These are phyloP conservation scores for Panus rudis DNA, from an alignment of 768 basidiomycete genomes.

Conservation along the genomic window DNA sequence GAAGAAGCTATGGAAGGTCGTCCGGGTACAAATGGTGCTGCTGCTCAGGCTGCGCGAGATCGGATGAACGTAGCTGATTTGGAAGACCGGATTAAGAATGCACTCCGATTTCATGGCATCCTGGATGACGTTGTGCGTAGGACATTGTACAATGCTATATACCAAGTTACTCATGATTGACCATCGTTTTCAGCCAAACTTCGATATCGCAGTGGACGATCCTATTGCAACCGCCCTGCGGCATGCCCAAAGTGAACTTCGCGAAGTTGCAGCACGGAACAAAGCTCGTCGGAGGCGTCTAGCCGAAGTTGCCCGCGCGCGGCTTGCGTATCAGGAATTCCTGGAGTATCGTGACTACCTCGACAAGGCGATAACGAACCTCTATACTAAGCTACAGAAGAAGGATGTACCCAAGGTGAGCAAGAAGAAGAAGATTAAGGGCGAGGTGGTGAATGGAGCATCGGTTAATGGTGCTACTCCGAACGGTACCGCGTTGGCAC, in stretches of 20 bases:
- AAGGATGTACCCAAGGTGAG: conserved; percentile 65
- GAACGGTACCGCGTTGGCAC: conserved; percentile 28
- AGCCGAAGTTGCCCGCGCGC: conserved; percentile 69
- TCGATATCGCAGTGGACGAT: conserved; percentile 78
- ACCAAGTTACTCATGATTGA: not conserved
- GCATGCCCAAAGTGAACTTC: conserved; percentile 78
- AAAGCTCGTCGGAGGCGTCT: conserved; percentile 75
- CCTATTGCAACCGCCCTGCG: conserved; percentile 88
- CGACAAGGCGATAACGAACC: conserved; percentile 72
- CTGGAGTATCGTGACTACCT: conserved; percentile 76
- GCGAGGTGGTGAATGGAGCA: conserved; percentile 26
- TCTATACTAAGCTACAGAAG: conserved; percentile 78
- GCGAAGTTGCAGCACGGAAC: conserved; percentile 72
- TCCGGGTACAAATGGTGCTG: conserved; percentile 61
- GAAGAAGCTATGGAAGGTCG: conserved; percentile 82
- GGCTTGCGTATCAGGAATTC: conserved; percentile 90
- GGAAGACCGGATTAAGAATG: conserved; percentile 68
- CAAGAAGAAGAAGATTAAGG: conserved; percentile 67
- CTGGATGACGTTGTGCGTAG: conserved; percentile 60
- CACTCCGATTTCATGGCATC: conserved; percentile 70
- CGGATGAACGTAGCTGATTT: conserved; percentile 74
- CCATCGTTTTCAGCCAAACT: conserved; percentile 53
- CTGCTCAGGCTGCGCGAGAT: conserved; percentile 70
- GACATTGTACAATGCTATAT: conserved; percentile 8
- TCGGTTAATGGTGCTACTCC: conserved; percentile 20